Evolutionary conservation across 1,284 basidiomycete species (phyloP), one percentile per base, ranked within the genome.

Genomic region (Grifola frondosa): DNA sequence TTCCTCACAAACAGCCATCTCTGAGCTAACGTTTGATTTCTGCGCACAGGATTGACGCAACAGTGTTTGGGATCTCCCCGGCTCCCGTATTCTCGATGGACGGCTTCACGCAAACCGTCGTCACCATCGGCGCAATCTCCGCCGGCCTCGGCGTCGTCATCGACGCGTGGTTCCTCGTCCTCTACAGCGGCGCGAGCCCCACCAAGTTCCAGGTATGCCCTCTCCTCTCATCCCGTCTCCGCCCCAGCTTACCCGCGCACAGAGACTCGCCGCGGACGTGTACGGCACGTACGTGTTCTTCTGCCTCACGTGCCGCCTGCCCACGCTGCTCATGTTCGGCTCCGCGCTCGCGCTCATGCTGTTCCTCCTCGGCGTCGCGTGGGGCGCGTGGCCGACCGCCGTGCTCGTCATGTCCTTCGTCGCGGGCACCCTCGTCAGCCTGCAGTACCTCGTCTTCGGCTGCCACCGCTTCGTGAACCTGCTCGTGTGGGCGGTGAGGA

Each of bases 381-480:
- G 73, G 66, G 63, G 64, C 0, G 75, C 75, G 5, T 85, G 79
- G 78, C 80, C 82, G 0, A 60, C 64, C 7, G 82, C 78, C 0
- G 80, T 83, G 20, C 57, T 82, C 13, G 65, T 78, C 15, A 68
- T 79, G 49, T 84, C 72, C 30, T 77, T 76, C 51, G 26, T 74
- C 3, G 70, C 80, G 0, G 83, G 82, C 1, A 25, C 78, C 4
- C 58, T 84, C 10, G 65, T 84, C 65, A 71, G 68, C 4, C 60
- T 84, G 36, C 83, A 87, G 62, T 85, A 82, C 61, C 63, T 85
- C 19, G 72, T 82, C n/a, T 86, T 69, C 51, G 77, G 79, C 1
- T 58, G 71, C 30, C 67, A 73, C 40, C 63, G 67, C 15, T 35
- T 46, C 13, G 53, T 60, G 28, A 57, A 59, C 37, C 28, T 56